Base-by-base conservation (phyloP, 2,329 filamentous ascomycete genomes). In the Talaromyces sp. region DNA sequence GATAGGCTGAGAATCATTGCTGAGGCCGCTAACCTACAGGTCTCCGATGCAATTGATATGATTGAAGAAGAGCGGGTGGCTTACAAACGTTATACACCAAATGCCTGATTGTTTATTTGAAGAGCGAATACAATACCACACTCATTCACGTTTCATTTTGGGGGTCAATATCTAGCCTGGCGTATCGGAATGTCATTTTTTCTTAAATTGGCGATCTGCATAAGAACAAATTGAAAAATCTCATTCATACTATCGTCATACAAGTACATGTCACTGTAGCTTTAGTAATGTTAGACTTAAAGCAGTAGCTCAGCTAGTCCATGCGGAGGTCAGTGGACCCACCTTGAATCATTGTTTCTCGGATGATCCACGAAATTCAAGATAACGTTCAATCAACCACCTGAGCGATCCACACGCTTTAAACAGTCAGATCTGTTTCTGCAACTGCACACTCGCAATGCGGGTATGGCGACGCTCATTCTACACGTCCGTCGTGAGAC, bases 31-130 rank as follows among this genome's bases (percentile, higher is more conserved):
- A 73, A 78, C 24, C 79, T 80, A 16, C 75, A 74, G 60, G 69
- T 83, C 24, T 70, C 71, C 31, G 78, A 81, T 61, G 81, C 81
- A 2, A 82, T 83, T 68, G 81, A 82, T 56, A 81, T 82, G 76
- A 82, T 83, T 67, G 81, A 82, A 66, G 81, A 83, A 65, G 81
- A 83, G 65, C 75, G 78, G 50, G 77, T 76, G 64, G 78, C 72
- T 3, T 81, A 80, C 70, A 73, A 74, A 39, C 70, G 75, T 54
- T 72, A 70, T 27, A 54, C 64, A 47, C 63, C 66, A 37, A 57
- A 50, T 33, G 59, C 58, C 48, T 70, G 41, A 64, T 68, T 45
- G n/a, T 60, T 65, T 48, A 33, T 64, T 39, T 59, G 50, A 37
- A 56, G 37, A 27, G 56, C 37, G 56, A 39, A 24, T 37, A 39